A percentile compares a stretch with the other conserved stretches of the same genome.
Conservation (phyloP, 2,329 filamentous ascomycete genomes). For the Talaromyces islandicus region DNA sequence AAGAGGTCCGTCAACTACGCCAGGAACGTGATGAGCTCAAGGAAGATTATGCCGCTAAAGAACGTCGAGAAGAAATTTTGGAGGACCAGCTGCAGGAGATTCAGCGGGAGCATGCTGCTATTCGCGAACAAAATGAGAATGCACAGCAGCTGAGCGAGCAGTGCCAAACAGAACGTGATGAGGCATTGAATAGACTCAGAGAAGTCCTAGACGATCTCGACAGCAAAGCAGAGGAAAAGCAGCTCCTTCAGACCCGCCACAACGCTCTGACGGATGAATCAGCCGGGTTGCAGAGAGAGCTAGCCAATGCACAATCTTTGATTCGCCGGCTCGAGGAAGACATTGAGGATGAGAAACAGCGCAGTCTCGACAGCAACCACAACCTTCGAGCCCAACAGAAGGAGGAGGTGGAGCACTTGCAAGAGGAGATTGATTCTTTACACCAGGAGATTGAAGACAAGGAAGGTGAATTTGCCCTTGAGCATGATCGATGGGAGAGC, state of each 20-base stretch:
- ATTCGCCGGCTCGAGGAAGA: slow-evolving; percentile 45
- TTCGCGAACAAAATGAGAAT: slow-evolving; percentile 41
- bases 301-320: slow-evolving; percentile 41
- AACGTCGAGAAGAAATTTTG: slow-evolving; percentile 38
- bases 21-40: slow-evolving; percentile 41
- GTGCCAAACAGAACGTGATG: slow-evolving; percentile 39
- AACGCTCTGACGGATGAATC: slow-evolving; percentile 63
- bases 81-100: slow-evolving; percentile 44
- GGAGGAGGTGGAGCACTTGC: slow-evolving; percentile 49
- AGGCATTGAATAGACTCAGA: slow-evolving; percentile 44
- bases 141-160: slow-evolving; percentile 39
- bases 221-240: slow-evolving; percentile 57
- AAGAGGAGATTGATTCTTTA: slow-evolving; percentile 53
- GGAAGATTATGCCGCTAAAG: slow-evolving; percentile 39
- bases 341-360: slow-evolving; percentile 50
- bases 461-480: slow-evolving; percentile 63
- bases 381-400: slow-evolving; percentile 52
- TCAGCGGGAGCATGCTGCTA: slow-evolving; percentile 33
- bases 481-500: slow-evolving; percentile 67
- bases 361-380: slow-evolving; percentile 56
- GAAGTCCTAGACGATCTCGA: slow-evolving; percentile 56
- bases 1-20: slow-evolving; percentile 54
- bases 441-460: slow-evolving; percentile 63
- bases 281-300: slow-evolving; percentile 58
- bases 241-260: slow-evolving; percentile 62